Percentiles rank a stretch among this genome's conserved stretches.
phyloP scores from a whole-genome alignment of 2,329 filamentous ascomycete genomes.

The Alternaria atra region DNA sequence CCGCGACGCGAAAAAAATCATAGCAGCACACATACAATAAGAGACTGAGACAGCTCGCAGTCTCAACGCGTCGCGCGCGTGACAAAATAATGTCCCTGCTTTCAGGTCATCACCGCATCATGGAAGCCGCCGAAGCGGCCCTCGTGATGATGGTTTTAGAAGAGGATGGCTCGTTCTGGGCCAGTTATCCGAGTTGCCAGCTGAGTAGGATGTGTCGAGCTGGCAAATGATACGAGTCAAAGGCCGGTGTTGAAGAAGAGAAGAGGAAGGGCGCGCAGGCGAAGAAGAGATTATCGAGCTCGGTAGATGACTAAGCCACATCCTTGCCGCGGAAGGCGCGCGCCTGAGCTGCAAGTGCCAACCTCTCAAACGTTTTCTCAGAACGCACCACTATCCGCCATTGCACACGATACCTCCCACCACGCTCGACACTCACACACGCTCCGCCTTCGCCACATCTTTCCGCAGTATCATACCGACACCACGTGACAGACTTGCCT shows the following conservation, averaged over 20 bases:
- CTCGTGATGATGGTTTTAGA: slow-evolving; percentile 87
- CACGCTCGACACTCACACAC: slow-evolving; percentile 18
- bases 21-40: slow-evolving; percentile 31
- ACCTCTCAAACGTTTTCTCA: slow-evolving; percentile 43
- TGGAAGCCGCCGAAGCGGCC: slow-evolving; percentile 68
- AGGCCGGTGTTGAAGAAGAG: slow-evolving; percentile 64
- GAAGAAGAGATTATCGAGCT: slow-evolving; percentile 33
- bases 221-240: slow-evolving; percentile 78
- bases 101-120: slow-evolving; percentile 74
- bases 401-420: slow-evolving; percentile 29
- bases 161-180: slow-evolving; percentile 73
- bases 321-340: slow-evolving; percentile 29
- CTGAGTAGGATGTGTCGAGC: slow-evolving; percentile 65
- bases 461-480: slow-evolving; percentile 12
- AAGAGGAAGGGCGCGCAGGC: slow-evolving; percentile 17
- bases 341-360: slow-evolving; percentile 33
- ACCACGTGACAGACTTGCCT: slow-evolving; percentile 8
- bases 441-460: slow-evolving; percentile 9
- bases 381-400: slow-evolving; percentile 29
- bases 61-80: slow-evolving; percentile 36
- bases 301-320: slow-evolving; percentile 25
- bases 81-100: slow-evolving; percentile 64
- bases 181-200: slow-evolving; percentile 75
- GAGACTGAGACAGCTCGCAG: slow-evolving; percentile 18
- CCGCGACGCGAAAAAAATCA: slow-evolving; percentile 15